A percentile compares a stretch with the other conserved stretches of the same genome.
These are phyloP conservation scores for Cordyceps farinosa DNA, from an alignment of 2,329 filamentous ascomycete genomes.

Conservation along the genomic window DNA sequence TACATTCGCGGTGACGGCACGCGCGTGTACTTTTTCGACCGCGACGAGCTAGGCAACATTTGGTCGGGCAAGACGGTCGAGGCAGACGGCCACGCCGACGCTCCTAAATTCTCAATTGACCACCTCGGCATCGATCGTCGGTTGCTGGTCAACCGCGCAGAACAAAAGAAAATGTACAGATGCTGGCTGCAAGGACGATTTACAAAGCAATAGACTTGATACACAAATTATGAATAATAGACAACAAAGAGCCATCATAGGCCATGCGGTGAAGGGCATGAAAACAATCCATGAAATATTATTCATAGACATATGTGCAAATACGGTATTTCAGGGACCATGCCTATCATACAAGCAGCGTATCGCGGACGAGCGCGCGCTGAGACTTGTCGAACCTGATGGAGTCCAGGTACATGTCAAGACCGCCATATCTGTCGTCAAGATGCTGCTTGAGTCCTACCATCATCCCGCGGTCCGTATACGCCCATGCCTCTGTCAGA, in stretches of 20 bases:
- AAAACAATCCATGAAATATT: neutral
- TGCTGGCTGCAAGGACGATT: slow-evolving; percentile 92
- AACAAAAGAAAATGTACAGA: slow-evolving; percentile 94
- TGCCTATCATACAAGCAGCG: slow-evolving; percentile 38
- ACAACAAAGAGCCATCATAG: slow-evolving; percentile 1
- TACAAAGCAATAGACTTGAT: slow-evolving; percentile 56
- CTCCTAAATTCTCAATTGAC: slow-evolving; percentile 61
- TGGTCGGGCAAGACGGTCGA: slow-evolving; percentile 56
- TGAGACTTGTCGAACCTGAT: slow-evolving; percentile 55
- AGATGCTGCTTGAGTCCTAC: slow-evolving; percentile 55
- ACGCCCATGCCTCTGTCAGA: slow-evolving; percentile 68
- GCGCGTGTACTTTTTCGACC: slow-evolving; percentile 94
- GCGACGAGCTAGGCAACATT: slow-evolving; percentile 73
- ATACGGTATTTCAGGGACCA: too few species aligned
- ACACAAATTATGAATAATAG: slow-evolving; percentile 15
- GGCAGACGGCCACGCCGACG: slow-evolving; percentile 26
- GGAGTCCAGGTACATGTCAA: slow-evolving; percentile 59
- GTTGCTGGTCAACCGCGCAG: slow-evolving; percentile 85
- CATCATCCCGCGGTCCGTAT: slow-evolving; percentile 64
- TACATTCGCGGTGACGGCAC: slow-evolving; percentile 95
- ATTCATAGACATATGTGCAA: slow-evolving; percentile 12
- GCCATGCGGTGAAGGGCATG: neutral
- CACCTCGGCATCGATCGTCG: slow-evolving; percentile 82
- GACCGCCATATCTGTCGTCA: slow-evolving; percentile 58
- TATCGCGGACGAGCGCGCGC: slow-evolving; percentile 39